A percentile compares a stretch with the other conserved stretches of the same genome.
Evolutionary conservation across 2,329 filamentous ascomycete species (phyloP).

Genomic region (Cladophialophora carrionii): DNA sequence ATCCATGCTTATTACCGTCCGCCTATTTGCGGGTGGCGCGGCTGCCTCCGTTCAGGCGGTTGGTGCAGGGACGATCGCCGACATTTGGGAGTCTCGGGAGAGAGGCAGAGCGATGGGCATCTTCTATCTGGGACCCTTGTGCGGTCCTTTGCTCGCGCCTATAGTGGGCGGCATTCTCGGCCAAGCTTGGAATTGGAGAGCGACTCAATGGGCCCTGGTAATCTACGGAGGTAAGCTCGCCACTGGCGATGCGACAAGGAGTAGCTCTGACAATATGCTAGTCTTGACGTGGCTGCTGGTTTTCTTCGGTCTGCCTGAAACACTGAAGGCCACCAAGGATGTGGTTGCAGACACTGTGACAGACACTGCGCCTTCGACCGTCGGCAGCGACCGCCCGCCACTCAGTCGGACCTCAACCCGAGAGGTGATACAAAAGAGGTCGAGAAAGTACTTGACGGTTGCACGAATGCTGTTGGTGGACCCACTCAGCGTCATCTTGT

Average conservation of each 20-base stretch:
- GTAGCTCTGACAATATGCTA: constrained; percentile 22
- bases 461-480: constrained; percentile 69
- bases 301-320: constrained; percentile 52
- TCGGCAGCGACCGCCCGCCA: constrained; percentile 37
- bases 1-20: constrained; percentile 75
- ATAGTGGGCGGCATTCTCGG: constrained; percentile 76
- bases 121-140: constrained; percentile 78
- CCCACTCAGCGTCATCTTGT: constrained; percentile 70
- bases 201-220: constrained; percentile 75
- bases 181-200: constrained; percentile 71
- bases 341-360: constrained; percentile 40
- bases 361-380: constrained; percentile 32
- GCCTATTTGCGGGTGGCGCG: constrained; percentile 73
- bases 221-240: constrained; percentile 61
- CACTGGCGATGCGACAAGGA: neutral
- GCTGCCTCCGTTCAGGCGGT: constrained; percentile 81
- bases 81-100: constrained; percentile 74
- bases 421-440: constrained; percentile 63
- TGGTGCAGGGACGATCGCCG: constrained; percentile 79
- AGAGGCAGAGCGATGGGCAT: constrained; percentile 78
- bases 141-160: constrained; percentile 73
- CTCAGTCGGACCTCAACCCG: constrained; percentile 62
- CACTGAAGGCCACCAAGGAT: constrained; percentile 42
- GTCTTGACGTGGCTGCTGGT: constrained; percentile 47
- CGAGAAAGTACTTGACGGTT: constrained; percentile 57